These are phyloP conservation scores for Scutellaria baicalensis DNA, from an alignment of 257 asterid genomes.

Conservation along the genomic window DNA sequence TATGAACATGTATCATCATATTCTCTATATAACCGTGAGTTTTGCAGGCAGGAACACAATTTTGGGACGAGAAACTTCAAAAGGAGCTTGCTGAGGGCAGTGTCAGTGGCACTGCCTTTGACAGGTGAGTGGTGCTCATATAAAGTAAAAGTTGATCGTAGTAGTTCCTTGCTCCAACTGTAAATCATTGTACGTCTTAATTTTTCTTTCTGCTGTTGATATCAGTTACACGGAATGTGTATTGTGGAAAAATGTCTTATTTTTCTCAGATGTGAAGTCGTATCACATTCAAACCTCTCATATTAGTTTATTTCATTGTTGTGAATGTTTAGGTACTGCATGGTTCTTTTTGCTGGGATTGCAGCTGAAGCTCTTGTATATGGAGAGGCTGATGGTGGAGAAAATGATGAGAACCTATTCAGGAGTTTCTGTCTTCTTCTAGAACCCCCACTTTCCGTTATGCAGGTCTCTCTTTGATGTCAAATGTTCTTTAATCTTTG, in stretches of 20 bases:
- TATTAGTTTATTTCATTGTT: conserved; percentile 5
- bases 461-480: conserved; percentile 48
- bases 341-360: conserved; percentile 98
- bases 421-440: conserved; percentile 67
- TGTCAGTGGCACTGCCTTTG: conserved; percentile 84
- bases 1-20: not conserved
- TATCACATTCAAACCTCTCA: conserved; percentile 2
- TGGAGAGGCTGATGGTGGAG: conserved; percentile 99
- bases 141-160: not conserved
- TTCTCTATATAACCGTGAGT: not conserved
- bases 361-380: conserved; percentile 94
- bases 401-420: conserved; percentile 89
- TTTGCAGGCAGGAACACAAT: conserved; percentile 96
- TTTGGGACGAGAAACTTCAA: conserved; percentile 94
- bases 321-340: conserved; percentile 66
- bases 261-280: not conserved
- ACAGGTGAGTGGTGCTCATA: conserved; percentile 45
- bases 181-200: not conserved
- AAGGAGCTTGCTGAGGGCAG: conserved; percentile 87
- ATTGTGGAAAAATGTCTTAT: not conserved
- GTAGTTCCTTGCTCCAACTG: not conserved
- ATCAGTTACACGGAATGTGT: not conserved
- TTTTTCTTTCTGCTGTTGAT: not conserved
- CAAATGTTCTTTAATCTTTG: not conserved
- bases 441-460: conserved; percentile 78